Evolutionary conservation across 352 stramenopile species (phyloP).

Genomic region (Thalassiosira sp.): DNA sequence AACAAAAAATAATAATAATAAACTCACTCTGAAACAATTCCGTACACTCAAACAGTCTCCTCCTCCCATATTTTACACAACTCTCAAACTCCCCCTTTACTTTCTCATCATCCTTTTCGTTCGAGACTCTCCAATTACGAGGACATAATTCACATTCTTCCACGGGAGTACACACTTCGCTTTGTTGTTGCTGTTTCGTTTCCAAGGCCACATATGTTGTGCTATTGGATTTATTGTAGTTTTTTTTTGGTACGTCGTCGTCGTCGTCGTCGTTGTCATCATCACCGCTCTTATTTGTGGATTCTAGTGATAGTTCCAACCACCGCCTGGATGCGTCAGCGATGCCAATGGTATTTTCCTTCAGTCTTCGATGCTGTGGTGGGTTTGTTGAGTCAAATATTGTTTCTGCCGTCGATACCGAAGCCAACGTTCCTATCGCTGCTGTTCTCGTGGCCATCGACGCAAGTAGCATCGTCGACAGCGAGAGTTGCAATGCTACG

Average conservation of each 20-base stretch:
- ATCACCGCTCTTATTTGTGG: conserved; percentile 8
- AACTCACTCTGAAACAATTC: conserved; percentile 36
- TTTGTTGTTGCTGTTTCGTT: too few species aligned
- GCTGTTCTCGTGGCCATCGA: background rate
- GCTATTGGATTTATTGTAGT: background rate
- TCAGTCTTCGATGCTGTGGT: background rate
- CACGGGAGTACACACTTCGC: conserved; percentile 25
- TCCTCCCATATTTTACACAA: conserved; percentile 32
- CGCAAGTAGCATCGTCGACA: background rate
- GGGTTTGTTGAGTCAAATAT: background rate
- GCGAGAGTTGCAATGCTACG: background rate
- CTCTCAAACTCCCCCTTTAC: conserved; percentile 41
- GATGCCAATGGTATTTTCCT: background rate
- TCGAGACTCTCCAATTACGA: conserved; percentile 19
- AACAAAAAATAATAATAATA: background rate
- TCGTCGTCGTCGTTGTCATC: conserved; percentile 6
- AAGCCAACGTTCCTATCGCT: too few species aligned
- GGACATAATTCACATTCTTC: conserved; percentile 44
- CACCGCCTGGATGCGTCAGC: background rate
- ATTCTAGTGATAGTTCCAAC: background rate
- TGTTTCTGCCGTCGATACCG: background rate
- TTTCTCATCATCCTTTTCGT: conserved; percentile 40
- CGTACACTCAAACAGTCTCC: conserved; percentile 40
- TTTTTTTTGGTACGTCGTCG: background rate
- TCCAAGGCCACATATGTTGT: too few species aligned